These are phyloP conservation scores for Trichophyton simii DNA, from an alignment of 2,329 filamentous ascomycete genomes.

Conservation along the genomic window DNA sequence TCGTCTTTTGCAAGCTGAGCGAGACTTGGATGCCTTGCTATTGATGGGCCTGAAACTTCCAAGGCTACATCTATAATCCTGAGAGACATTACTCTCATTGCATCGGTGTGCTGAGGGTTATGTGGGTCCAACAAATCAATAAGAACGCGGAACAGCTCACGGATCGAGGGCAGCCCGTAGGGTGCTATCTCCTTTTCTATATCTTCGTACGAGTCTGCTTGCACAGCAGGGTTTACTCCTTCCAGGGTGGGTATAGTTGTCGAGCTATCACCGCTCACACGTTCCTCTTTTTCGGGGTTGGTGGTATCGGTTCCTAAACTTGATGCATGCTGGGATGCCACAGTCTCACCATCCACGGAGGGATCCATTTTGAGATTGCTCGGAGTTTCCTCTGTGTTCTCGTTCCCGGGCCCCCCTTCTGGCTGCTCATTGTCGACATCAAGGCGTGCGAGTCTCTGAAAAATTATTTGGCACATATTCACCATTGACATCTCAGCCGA, in stretches of 20 bases:
- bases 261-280: slow-evolving; percentile 12
- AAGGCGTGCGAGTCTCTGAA: slow-evolving; percentile 78
- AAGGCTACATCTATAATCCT: slow-evolving; percentile 94
- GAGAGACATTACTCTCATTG: slow-evolving; percentile 93
- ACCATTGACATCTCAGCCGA: slow-evolving; percentile 97
- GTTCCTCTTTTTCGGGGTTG: slow-evolving; percentile 21
- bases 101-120: slow-evolving; percentile 82
- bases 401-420: slow-evolving; percentile 45
- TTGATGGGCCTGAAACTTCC: slow-evolving; percentile 89
- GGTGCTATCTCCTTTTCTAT: slow-evolving; percentile 55
- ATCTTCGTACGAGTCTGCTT: slow-evolving; percentile 32
- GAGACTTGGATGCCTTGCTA: slow-evolving; percentile 79
- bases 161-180: slow-evolving; percentile 86
- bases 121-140: slow-evolving; percentile 90
- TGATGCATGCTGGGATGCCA: slow-evolving; percentile 40
- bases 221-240: slow-evolving; percentile 12
- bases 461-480: slow-evolving; percentile 97
- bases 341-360: slow-evolving; percentile 53
- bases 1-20: slow-evolving; percentile 83
- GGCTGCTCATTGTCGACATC: slow-evolving; percentile 57
- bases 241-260: background rate
- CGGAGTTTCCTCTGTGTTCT: background rate
- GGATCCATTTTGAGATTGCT: slow-evolving; percentile 69
- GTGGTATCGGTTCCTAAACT: slow-evolving; percentile 29
- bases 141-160: slow-evolving; percentile 84